These are phyloP conservation scores for Monosporascus sp. DNA, from an alignment of 2,329 filamentous ascomycete genomes.

Conservation along the genomic window DNA sequence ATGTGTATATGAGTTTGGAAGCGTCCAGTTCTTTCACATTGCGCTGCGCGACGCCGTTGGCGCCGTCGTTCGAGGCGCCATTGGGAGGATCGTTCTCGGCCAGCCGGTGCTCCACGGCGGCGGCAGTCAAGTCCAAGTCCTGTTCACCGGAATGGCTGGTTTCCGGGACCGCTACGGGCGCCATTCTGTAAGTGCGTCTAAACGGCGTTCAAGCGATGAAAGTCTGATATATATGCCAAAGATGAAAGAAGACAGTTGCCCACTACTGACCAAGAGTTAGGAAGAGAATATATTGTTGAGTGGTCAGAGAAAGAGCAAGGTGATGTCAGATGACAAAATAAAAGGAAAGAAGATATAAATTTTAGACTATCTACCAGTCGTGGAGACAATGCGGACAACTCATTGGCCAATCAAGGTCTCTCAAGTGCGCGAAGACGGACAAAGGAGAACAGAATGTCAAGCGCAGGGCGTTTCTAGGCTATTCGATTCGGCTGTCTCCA, in stretches of 20 bases:
- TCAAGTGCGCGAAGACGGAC: not conserved
- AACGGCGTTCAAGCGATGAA: not conserved
- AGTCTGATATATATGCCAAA: not conserved
- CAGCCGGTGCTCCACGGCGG: slow-evolving; percentile 47
- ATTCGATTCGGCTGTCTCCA: not conserved
- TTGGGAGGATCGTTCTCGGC: slow-evolving; percentile 27
- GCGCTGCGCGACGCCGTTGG: slow-evolving; percentile 31
- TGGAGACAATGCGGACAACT: slow-evolving; percentile 7
- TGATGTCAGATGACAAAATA: not conserved
- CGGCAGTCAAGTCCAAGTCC: slow-evolving; percentile 46
- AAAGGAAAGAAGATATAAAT: slow-evolving; percentile 4
- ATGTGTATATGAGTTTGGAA: slow-evolving; percentile 53
- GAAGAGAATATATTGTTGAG: not conserved
- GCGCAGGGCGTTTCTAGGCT: not conserved
- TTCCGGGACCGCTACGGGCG: slow-evolving; percentile 39
- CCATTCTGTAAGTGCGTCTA: slow-evolving; percentile 31
- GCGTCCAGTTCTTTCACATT: slow-evolving; percentile 57
- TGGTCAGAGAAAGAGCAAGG: not conserved
- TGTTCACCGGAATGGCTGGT: slow-evolving; percentile 35
- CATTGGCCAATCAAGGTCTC: slow-evolving; percentile 8
- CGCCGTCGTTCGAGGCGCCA: slow-evolving; percentile 13
- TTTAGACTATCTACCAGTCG: not conserved
- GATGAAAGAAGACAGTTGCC: not conserved
- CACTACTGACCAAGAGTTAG: not conserved
- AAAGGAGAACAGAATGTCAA: not conserved